Evolutionary conservation across 2,329 filamentous ascomycete species (phyloP).

Genomic region (Tolypocladium amazonense): DNA sequence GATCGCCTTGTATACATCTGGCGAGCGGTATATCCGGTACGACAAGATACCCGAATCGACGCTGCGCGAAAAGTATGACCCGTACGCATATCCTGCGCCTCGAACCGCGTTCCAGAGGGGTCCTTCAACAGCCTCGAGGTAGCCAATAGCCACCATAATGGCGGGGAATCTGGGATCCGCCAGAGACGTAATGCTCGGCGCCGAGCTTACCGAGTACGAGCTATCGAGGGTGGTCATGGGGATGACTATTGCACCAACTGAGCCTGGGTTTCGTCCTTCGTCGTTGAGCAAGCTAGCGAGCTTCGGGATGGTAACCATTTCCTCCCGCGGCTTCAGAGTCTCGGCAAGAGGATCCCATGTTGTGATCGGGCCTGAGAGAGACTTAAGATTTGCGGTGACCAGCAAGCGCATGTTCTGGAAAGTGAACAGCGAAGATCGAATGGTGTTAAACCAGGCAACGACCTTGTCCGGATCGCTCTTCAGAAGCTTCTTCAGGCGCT

Average conservation of each 20-base stretch:
- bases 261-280: conserved; percentile 65
- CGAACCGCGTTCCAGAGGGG: conserved; percentile 91
- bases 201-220: conserved; percentile 71
- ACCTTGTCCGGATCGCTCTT: conserved; percentile 66
- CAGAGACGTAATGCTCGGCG: conserved; percentile 64
- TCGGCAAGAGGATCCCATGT: conserved; percentile 55
- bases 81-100: conserved; percentile 88
- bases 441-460: conserved; percentile 63
- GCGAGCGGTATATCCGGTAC: conserved; percentile 82
- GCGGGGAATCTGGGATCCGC: conserved; percentile 70
- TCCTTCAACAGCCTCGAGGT: conserved; percentile 87
- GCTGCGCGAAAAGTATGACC: conserved; percentile 67
- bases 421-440: conserved; percentile 67
- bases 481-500: conserved; percentile 72
- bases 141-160: conserved; percentile 78
- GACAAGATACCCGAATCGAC: conserved; percentile 70
- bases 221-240: conserved; percentile 90
- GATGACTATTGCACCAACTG: conserved; percentile 64
- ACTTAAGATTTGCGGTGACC: conserved; percentile 69
- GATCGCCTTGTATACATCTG: conserved; percentile 81
- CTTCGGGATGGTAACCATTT: conserved; percentile 60
- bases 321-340: conserved; percentile 24
- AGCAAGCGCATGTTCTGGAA: conserved; percentile 79
- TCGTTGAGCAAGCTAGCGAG: conserved; percentile 62
- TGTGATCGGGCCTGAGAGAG: conserved; percentile 63